Percentiles rank a stretch among this genome's conserved stretches.
phyloP scores from a whole-genome alignment of 176 grass and related monocot species.

The Carex myosuroides region DNA sequence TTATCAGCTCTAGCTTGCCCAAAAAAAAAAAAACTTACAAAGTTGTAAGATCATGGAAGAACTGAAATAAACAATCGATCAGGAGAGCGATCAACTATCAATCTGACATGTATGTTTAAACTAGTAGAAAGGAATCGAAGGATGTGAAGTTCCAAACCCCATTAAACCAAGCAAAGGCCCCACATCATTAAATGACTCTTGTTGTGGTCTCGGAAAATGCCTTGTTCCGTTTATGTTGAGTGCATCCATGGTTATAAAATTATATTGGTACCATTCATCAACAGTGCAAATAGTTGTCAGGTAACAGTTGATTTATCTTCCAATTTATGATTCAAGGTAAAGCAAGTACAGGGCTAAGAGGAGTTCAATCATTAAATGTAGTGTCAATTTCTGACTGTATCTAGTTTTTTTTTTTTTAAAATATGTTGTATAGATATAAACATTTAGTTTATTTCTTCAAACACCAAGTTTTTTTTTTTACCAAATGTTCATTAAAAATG shows the following conservation, averaged over 20 bases:
- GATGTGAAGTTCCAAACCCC: not conserved
- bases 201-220: not conserved
- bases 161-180: not conserved
- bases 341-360: too few species aligned
- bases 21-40: not conserved
- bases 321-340: too few species aligned
- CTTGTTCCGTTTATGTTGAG: not conserved
- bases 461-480: too few species aligned
- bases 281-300: not conserved
- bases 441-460: too few species aligned
- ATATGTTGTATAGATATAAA: too few species aligned
- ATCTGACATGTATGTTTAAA: conserved; percentile 10
- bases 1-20: not conserved
- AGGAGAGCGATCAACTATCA: not conserved
- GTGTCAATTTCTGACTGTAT: too few species aligned
- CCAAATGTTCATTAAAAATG: too few species aligned
- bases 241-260: not conserved
- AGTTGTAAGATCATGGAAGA: not conserved
- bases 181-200: not conserved
- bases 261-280: not conserved
- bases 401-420: too few species aligned
- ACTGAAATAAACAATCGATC: not conserved
- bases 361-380: too few species aligned
- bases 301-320: not conserved
- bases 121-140: not conserved